Conservation (phyloP, 2,329 filamentous ascomycete genomes). For the Hymenoscyphus albidus region DNA sequence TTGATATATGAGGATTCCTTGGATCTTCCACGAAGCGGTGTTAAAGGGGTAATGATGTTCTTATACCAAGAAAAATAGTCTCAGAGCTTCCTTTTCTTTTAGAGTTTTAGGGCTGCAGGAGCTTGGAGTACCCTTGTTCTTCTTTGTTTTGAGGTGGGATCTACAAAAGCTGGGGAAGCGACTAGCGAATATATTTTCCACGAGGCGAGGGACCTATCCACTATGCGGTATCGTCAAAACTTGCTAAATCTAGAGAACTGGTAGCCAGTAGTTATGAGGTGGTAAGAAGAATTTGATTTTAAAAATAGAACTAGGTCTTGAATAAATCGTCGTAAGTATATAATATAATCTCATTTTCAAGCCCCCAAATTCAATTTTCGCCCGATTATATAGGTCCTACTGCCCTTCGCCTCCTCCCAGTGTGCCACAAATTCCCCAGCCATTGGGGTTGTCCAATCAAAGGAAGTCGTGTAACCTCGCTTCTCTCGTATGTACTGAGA, state of each 20-base stretch:
- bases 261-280: too few species aligned
- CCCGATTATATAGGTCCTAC: neutral
- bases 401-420: neutral
- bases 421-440: neutral
- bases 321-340: too few species aligned
- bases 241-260: too few species aligned
- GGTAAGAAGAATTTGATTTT: too few species aligned
- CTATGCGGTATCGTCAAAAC: too few species aligned
- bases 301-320: too few species aligned
- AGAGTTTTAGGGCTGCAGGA: neutral
- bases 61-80: neutral
- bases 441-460: neutral
- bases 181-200: neutral
- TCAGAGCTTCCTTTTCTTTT: neutral
- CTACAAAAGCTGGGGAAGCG: constrained; percentile 1
- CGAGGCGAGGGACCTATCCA: neutral
- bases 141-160: neutral
- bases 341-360: neutral
- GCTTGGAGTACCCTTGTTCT: neutral
- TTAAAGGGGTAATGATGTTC: neutral
- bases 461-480: neutral
- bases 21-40: neutral
- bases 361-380: neutral
- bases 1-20: neutral
- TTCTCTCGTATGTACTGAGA: neutral